Base-by-base conservation (phyloP, 495 filamentous ascomycete species). In the Talaromyces ruber region DNA sequence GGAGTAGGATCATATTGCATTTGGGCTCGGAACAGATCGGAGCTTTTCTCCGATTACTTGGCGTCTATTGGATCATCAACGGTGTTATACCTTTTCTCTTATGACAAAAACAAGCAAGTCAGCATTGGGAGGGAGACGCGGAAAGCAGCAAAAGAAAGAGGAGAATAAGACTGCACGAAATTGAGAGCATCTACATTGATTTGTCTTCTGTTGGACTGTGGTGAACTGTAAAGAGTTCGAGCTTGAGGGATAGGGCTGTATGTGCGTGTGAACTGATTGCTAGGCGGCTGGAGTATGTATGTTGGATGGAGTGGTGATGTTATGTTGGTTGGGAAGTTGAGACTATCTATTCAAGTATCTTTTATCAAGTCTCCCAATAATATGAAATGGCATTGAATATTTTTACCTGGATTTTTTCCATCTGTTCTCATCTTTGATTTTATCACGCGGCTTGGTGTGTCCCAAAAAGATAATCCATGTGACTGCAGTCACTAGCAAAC, bases 21-120 rank as follows among this genome's bases (percentile, higher is more conserved):
- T 22, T 58, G 29, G 29, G 55, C 22, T 58, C 55, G 32, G 18
- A 34, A 29, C 55, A n/a, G 55, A 67, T 72, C 18, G 18, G 43
- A 47, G 43, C 43, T 69, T 64, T 66, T 66, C 64, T 70, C 67
- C 67, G 64, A 67, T 63, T 63, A 71, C 68, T 64, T 59, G 64
- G 65, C 65, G 62, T 64, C 67, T 58, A 65, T 63, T 47, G 43
- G 18, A 47, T 47, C 18, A 47, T 47, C 43, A 47, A 47, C 43
- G 43, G 43, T 67, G 55, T 58, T 58, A 21, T 58, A 9, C 65
- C 64, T 67, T 66, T 68, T 58, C 28, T 57, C 45, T 64, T 57
- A 64, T 62, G 65, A 63, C 63, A 63, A 61, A 62, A 62, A 56
- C 64, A 63, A 61, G 57, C 28, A 58, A 30, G 64, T 60, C 63